A percentile compares a stretch with the other conserved stretches of the same genome.
Evolutionary conservation across 345 rosid species (phyloP).

Genomic region (Punica granatum): DNA sequence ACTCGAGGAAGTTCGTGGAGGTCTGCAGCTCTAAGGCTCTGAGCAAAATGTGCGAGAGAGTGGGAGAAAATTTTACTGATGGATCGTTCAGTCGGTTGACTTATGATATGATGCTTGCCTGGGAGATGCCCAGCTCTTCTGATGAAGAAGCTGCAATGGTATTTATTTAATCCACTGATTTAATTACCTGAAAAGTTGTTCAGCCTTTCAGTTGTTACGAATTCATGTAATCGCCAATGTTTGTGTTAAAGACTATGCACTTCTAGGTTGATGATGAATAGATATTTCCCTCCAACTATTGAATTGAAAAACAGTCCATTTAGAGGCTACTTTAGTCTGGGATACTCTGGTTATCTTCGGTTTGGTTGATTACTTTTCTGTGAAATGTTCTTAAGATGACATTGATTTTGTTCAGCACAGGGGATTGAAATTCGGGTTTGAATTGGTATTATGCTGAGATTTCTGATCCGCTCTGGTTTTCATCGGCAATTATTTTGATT

Average conservation of each 20-base stretch:
- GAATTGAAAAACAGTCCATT: not conserved
- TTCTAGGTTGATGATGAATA: too few species aligned
- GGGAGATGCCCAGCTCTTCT: slow-evolving; percentile 57
- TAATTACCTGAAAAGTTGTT: not conserved
- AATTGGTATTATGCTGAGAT: not conserved
- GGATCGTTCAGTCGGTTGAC: slow-evolving; percentile 64
- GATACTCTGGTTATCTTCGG: not conserved
- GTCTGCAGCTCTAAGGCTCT: slow-evolving; percentile 55
- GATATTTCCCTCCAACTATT: not conserved
- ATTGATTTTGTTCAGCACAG: not conserved
- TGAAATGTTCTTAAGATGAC: not conserved
- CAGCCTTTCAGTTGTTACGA: not conserved
- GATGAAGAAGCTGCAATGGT: slow-evolving; percentile 34
- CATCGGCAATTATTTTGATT: not conserved
- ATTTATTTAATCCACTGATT: not conserved
- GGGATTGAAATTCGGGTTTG: not conserved
- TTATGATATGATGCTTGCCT: slow-evolving; percentile 81
- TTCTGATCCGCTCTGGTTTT: too few species aligned
- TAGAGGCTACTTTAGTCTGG: not conserved
- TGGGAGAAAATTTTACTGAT: slow-evolving; percentile 50
- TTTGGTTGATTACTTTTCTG: not conserved
- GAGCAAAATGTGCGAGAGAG: slow-evolving; percentile 30
- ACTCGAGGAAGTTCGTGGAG: slow-evolving; percentile 63
- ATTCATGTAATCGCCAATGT: not conserved
- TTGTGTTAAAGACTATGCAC: too few species aligned